A percentile compares a stretch with the other conserved stretches of the same genome.
These are phyloP conservation scores for Bothriochloa decipiens DNA, from an alignment of 176 grass and related monocot genomes.

Conservation along the genomic window DNA sequence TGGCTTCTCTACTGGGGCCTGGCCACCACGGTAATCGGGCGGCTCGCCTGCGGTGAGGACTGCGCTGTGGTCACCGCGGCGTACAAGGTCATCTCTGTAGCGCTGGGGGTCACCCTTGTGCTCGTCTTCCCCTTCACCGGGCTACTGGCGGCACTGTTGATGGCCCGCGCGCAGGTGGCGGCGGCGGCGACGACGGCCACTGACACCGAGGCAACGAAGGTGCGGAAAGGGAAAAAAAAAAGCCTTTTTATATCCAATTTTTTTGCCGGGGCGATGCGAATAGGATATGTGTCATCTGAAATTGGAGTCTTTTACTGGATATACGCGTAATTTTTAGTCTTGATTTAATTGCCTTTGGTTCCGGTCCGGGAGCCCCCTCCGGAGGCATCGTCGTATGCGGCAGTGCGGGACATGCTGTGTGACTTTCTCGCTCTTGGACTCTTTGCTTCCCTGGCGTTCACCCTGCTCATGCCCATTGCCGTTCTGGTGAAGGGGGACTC, in stretches of 20 bases:
- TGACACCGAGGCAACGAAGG: background rate
- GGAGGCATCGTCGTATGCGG: background rate
- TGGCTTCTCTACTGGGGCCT: background rate
- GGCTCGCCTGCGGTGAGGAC: background rate
- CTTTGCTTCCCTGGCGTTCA: background rate
- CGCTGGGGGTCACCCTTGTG: background rate
- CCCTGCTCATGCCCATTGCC: background rate
- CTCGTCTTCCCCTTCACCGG: background rate
- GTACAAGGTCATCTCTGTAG: background rate
- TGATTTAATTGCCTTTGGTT: background rate
- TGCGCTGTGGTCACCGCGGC: background rate
- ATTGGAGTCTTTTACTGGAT: background rate
- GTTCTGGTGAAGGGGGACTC: background rate
- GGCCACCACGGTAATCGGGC: background rate
- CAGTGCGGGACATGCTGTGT: background rate
- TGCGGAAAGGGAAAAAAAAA: too few species aligned
- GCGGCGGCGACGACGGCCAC: too few species aligned
- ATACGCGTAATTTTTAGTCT: background rate
- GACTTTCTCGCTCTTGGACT: background rate
- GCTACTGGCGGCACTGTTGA: too few species aligned
- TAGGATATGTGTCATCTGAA: background rate
- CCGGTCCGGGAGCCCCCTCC: background rate
- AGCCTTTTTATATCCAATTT: background rate
- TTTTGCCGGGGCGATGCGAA: too few species aligned
- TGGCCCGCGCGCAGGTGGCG: background rate